These are phyloP conservation scores for Cyphellophora attinorum DNA, from an alignment of 2,329 filamentous ascomycete genomes.

Conservation along the genomic window DNA sequence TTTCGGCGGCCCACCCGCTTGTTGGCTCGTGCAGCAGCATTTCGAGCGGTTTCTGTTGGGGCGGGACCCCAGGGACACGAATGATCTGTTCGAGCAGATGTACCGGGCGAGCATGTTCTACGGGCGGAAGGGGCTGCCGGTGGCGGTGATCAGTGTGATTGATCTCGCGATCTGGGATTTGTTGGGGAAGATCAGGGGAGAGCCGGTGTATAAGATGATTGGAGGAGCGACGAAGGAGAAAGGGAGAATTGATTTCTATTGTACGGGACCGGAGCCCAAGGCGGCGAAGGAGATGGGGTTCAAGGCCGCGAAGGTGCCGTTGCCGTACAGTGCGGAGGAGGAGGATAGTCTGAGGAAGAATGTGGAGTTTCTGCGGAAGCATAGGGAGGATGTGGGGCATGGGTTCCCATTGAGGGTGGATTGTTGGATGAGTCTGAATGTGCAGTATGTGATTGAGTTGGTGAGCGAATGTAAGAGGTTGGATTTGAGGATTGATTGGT, in stretches of 20 bases:
- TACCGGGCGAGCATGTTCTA: conserved; percentile 96
- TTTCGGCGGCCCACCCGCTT: conserved; percentile 85
- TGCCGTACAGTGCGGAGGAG: conserved; percentile 84
- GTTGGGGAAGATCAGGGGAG: conserved; percentile 78
- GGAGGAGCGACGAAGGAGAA: conserved; percentile 72
- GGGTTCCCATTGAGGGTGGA: conserved; percentile 92
- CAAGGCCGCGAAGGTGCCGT: conserved; percentile 78
- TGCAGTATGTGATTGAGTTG: conserved; percentile 84
- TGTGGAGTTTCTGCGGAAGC: conserved; percentile 75
- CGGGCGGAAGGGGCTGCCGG: conserved; percentile 79
- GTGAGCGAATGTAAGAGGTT: conserved; percentile 71
- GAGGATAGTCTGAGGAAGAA: conserved; percentile 76
- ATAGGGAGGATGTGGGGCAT: conserved; percentile 74
- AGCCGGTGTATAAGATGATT: conserved; percentile 91
- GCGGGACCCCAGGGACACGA: conserved; percentile 81
- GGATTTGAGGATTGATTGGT: conserved; percentile 88
- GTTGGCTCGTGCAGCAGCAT: conserved; percentile 88
- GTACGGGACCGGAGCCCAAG: conserved; percentile 76
- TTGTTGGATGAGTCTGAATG: conserved; percentile 94
- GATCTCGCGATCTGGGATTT: conserved; percentile 91
- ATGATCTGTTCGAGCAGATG: conserved; percentile 92
- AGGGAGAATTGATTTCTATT: conserved; percentile 83
- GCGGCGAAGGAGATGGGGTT: conserved; percentile 81
- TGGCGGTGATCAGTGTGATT: conserved; percentile 88
- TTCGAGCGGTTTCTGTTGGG: conserved; percentile 87